Percentiles rank a stretch among this genome's conserved stretches.
phyloP scores from a whole-genome alignment of 768 basidiomycete genomes.

The Porpolomopsis calyptriformis region DNA sequence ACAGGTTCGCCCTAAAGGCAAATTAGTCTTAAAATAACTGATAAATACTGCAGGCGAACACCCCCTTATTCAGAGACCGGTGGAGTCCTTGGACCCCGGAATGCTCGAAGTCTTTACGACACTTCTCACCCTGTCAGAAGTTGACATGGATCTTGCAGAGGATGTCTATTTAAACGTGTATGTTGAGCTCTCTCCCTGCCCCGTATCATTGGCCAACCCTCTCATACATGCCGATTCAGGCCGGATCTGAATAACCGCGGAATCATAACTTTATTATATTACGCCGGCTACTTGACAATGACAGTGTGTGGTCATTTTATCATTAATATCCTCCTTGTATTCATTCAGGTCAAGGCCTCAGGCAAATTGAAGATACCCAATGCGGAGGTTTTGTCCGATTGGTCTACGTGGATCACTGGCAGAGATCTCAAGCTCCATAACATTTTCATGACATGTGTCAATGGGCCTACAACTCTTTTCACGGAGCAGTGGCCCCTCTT shows the following conservation, averaged over 20 bases:
- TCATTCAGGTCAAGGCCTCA: constrained; percentile 8
- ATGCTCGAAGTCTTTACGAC: constrained; percentile 5
- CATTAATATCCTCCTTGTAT: constrained; percentile 5
- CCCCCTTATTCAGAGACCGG: not conserved
- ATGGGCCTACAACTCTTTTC: constrained; percentile 9
- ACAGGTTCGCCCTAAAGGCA: constrained; percentile 5
- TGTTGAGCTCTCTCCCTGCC: not conserved
- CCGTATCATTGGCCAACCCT: not conserved
- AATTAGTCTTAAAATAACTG: not conserved
- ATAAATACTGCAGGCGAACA: constrained; percentile 3
- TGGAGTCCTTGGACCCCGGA: constrained; percentile 1
- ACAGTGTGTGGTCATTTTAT: constrained; percentile 8
- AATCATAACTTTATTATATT: constrained; percentile 11
- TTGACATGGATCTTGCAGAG: constrained; percentile 7
- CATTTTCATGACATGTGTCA: constrained; percentile 9
- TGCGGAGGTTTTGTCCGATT: constrained; percentile 9
- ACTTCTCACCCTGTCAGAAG: constrained; percentile 8
- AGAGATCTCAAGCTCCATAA: not conserved
- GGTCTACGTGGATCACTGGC: constrained; percentile 9
- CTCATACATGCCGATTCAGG: constrained; percentile 1
- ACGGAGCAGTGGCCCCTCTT: constrained; percentile 7
- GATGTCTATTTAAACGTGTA: constrained; percentile 6
- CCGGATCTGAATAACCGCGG: constrained; percentile 6
- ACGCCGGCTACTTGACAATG: constrained; percentile 11
- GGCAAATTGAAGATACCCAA: constrained; percentile 11